Evolutionary conservation across 768 basidiomycete species (phyloP), one percentile per base, ranked within the genome.

Genomic region (Xerocomellus amylosporus): DNA sequence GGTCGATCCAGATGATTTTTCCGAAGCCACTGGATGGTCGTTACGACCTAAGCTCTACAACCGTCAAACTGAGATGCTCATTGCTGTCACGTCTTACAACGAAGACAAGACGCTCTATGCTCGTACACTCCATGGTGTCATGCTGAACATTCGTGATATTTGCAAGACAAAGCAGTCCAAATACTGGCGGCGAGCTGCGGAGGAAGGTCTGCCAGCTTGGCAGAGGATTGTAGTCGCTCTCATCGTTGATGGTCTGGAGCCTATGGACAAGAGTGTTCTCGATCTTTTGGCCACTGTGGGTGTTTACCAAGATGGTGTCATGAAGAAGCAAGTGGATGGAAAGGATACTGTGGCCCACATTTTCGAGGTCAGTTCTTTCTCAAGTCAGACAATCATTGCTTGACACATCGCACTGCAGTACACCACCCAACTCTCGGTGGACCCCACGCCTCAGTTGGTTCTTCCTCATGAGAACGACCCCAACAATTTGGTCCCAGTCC

Each of bases 111-210:
- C 84, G 7, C 81, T 93, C n/a, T 91, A 93, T 65, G 84, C 90
- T 26, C 86, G 89, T 59, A 98, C 96, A 0, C 77, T 98, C 38
- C 96, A 98, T 66, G 91, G 91, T 58, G 88, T 98, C 64, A 98
- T 98, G 95, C 72, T 96, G 58, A 98, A 99, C 72, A 96, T 98
- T 57, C 89, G 95, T 60, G 90, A 98, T 64, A 98, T 98, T 61
- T 95, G 93, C 82, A 93, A 89, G 74, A 94, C 92, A 39, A 95
- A 95, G 71, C 88, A 90, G 65, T 92, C 88, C 58, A 93, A 93
- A 71, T 96, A 88, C 73, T 93, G 93, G 91, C 80, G 87, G 41
- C 80, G 84, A 55, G 81, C 80, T 48, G 86, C 91, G 10, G 90
- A 92, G 70, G 90, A 92, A 66, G 90, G 91, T 41, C 79, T 81